Evolutionary conservation across 192 early-diverging fungal species (phyloP).

Genomic region (Coemansia sp.): DNA sequence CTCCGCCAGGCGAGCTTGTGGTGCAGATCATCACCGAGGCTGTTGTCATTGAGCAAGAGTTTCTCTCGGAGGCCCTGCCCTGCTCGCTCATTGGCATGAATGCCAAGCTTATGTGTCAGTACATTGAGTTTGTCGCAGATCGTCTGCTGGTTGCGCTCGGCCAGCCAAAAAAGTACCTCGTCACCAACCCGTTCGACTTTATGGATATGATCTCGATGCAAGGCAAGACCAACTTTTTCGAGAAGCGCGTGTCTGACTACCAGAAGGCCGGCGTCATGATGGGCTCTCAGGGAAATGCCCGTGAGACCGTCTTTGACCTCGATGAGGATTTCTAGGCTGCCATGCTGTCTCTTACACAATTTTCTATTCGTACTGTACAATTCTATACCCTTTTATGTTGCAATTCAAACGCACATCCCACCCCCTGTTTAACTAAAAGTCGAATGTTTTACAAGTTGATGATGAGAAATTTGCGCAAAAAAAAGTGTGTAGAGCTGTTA

Average conservation of each 20-base stretch:
- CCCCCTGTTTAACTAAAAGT: too few species aligned
- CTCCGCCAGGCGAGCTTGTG: slow-evolving; percentile 65
- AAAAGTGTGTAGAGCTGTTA: too few species aligned
- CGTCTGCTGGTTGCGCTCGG: slow-evolving; percentile 87
- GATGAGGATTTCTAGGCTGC: slow-evolving; percentile 73
- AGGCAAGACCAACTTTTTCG: slow-evolving; percentile 99
- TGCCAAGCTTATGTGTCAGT: slow-evolving; percentile 86
- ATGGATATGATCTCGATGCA: slow-evolving; percentile 98
- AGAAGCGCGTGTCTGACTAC: slow-evolving; percentile 95
- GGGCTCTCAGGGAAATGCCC: slow-evolving; percentile 55
- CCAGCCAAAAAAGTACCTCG: slow-evolving; percentile 78
- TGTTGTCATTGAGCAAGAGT: slow-evolving; percentile 93
- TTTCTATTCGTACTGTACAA: slow-evolving; percentile 1
- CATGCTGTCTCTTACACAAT: neutral
- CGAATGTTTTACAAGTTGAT: neutral
- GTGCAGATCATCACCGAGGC: slow-evolving; percentile 79
- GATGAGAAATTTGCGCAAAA: neutral
- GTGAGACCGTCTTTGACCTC: slow-evolving; percentile 69
- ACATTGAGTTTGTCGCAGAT: slow-evolving; percentile 99
- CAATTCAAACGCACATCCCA: too few species aligned
- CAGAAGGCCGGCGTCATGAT: slow-evolving; percentile 89
- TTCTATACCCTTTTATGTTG: neutral
- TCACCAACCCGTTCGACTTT: slow-evolving; percentile 95
- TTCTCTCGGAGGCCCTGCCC: slow-evolving; percentile 90
- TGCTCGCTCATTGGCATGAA: slow-evolving; percentile 97